Base-by-base conservation (phyloP, 768 basidiomycete species). In the Mrakia hoshinonis region DNA sequence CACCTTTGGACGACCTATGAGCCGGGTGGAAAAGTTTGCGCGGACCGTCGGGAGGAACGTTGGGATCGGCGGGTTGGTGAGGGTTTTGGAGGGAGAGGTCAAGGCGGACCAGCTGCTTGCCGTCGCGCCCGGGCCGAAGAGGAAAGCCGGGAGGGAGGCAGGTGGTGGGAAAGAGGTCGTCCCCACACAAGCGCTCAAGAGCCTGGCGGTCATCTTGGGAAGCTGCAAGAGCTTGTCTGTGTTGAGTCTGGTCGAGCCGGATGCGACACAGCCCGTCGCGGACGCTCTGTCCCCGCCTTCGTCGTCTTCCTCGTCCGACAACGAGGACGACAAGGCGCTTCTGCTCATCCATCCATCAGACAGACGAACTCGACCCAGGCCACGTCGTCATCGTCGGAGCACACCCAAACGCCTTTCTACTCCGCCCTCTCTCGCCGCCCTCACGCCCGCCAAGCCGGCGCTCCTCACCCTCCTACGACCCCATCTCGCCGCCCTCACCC, bases 41-140 rank as follows among this genome's bases (percentile, higher is more conserved):
- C n/a, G 54, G 15, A 55, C 54, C 4, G 54, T 55, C 9, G 54
- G 29, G 24, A 55, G 54, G 54, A 55, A 55, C 54, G 54, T 31
- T 29, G 54, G 54, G 29, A 55, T 55, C 22, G 54, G 54, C 29
- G 54, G 54, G 29, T 18, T 55, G 54, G 54, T 55, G 54, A 55
- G 15, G 54, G 54, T 15, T 26, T 15, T 55, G 54, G 54, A 55
- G 54, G 54, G 29, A 18, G 54, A 29, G 24, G 52, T 55, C 18
- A 6, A 31, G 20, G 54, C 26, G 29, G 54, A 55, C 13, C 13
- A 55, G 13, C 13, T 55, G 54, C 10, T 55, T 1, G 18, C 15
- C 26, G 7, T 55, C 1, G 54, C 29, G 15, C 13, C 22, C 24
- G 24, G 31, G 52, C 13, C 24, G 52, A 54, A 29, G 4, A 29